Base-by-base conservation (phyloP, 768 basidiomycete species). In the Boletus reticulatus region DNA sequence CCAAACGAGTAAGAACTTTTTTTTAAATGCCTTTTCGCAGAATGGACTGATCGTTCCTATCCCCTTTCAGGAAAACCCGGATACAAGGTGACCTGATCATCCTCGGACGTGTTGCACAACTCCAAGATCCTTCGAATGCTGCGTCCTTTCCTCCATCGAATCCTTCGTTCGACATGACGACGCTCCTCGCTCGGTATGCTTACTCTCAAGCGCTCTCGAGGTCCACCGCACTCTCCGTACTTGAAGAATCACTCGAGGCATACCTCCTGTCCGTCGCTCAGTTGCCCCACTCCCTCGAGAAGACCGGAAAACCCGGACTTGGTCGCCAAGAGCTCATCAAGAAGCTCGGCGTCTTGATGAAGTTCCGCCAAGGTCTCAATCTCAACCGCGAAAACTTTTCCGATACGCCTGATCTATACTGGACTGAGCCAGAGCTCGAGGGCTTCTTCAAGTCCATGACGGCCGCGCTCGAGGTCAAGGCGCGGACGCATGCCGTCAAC, bases 71-170 rank as follows among this genome's bases (percentile, higher is more conserved):
- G 71, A 76, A 82, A 63, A 96, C 94, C 0, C 84, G 93, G 29
- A 77, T 97, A 50, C 92, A 94, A 66, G 94, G 94, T 32, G 94
- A 97, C 66, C 73, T 97, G 57, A 94, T 96, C 53, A 89, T 97
- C 52, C 83, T 97, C 17, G 94, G 94, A 9, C 79, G 82, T 48
- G 81, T 79, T 11, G 75, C 85, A 1, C 77, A 82, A 13, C 74
- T 88, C n/a, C 84, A 80, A 49, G 78, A 81, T 50, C 67, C 80
- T 20, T 73, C 75, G 12, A 74, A 81, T 27, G 62, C 78, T 13
- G 65, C 68, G 19, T 76, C 75, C 6, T 70, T 83, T 36, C 78
- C 78, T 0, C 77, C 81, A 6, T 78, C 76, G 12, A 67, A 82
- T 74, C 73, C 71, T n/a, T 77, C 72, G 1, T 79, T 91, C 20